Percentiles rank a stretch among this genome's conserved stretches.
Conservation (phyloP, 2,329 filamentous ascomycete genomes). For the Xylaria hypoxylon region DNA sequence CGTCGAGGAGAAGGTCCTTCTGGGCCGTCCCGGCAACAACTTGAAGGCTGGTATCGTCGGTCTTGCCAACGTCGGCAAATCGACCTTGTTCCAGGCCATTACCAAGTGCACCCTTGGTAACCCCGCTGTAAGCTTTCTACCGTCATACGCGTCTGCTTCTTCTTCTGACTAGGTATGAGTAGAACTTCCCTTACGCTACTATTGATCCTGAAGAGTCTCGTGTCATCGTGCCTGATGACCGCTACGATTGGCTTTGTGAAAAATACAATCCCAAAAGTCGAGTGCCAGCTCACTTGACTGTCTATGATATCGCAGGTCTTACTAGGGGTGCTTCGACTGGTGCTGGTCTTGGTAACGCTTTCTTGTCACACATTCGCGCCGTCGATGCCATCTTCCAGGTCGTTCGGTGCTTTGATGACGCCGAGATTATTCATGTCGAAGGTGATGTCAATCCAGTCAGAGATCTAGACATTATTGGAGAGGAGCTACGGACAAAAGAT, state of each 20-base stretch:
- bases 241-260: conserved; percentile 93
- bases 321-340: conserved; percentile 96
- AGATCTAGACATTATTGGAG: conserved; percentile 95
- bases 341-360: conserved; percentile 96
- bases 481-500: conserved; percentile 97
- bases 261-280: conserved; percentile 98
- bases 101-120: conserved; percentile 98
- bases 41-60: conserved; percentile 99
- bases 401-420: conserved; percentile 97
- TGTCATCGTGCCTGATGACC: conserved; percentile 94
- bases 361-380: conserved; percentile 97
- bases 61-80: conserved; percentile 99
- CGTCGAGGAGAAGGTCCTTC: conserved; percentile 93
- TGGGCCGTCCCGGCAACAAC: conserved; percentile 97
- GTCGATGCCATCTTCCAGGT: conserved; percentile 99
- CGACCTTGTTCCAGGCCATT: conserved; percentile 98
- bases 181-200: conserved; percentile 99
- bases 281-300: conserved; percentile 96
- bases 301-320: conserved; percentile 98
- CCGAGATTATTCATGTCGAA: conserved; percentile 99
- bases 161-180: conserved; percentile 51
- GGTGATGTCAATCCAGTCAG: conserved; percentile 96
- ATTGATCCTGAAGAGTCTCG: conserved; percentile 99
- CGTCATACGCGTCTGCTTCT: conserved; percentile 44
- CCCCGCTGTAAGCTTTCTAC: conserved; percentile 78